Percentiles rank a stretch among this genome's conserved stretches.
Conservation (phyloP, 164 flowering plant genomes). For the Kingdonia uniflora region DNA sequence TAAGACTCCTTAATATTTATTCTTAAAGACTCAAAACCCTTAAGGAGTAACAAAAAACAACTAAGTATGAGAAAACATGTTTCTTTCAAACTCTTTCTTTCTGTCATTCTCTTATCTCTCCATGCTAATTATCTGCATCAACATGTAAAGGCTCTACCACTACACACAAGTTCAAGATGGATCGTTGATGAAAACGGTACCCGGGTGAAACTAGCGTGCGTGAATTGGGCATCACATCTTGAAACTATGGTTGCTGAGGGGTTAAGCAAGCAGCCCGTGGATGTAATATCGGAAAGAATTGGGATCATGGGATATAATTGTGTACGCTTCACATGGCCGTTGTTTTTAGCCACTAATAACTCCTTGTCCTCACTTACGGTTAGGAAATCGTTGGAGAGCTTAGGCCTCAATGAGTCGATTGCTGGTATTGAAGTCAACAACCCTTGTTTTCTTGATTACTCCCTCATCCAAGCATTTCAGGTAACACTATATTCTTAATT, state of each 20-base stretch:
- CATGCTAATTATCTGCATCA: not conserved
- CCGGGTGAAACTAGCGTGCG: conserved; percentile 77
- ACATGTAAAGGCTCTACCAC: conserved; percentile 38
- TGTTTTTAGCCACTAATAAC: conserved; percentile 49
- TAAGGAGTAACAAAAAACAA: too few species aligned
- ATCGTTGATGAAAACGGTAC: conserved; percentile 52
- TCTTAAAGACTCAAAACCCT: too few species aligned
- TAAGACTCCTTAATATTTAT: too few species aligned
- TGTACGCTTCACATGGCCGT: conserved; percentile 82
- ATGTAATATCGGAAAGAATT: conserved; percentile 40
- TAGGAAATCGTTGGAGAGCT: conserved; percentile 48
- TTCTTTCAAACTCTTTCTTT: not conserved
- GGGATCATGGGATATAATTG: conserved; percentile 67
- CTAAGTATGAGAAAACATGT: too few species aligned
- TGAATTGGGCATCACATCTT: conserved; percentile 73
- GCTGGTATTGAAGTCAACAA: conserved; percentile 58
- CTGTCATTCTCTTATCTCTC: not conserved
- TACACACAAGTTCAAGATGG: conserved; percentile 64
- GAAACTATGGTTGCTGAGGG: conserved; percentile 81
- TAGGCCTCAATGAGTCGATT: conserved; percentile 51
- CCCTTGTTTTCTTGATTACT: conserved; percentile 55
- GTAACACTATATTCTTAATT: conserved; percentile 18
- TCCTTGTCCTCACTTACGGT: conserved; percentile 51
- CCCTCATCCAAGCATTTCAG: conserved; percentile 64
- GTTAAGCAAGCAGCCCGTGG: conserved; percentile 70